Conservation (phyloP, 257 asterid genomes). For the Pogostemon cablin region DNA sequence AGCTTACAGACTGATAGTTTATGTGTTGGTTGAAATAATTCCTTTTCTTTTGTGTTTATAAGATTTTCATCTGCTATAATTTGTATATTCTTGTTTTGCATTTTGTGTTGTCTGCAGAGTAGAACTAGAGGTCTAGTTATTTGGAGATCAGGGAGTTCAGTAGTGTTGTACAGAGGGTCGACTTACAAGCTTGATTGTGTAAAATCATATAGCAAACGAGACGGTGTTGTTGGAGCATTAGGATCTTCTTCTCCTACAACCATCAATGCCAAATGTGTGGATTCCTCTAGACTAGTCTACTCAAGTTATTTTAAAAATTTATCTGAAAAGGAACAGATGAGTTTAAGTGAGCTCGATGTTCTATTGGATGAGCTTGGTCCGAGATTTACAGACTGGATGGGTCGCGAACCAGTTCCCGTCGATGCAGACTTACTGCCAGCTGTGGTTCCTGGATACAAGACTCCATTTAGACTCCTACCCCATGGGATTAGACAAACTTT, state of each 20-base stretch:
- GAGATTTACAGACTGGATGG: slow-evolving; percentile 84
- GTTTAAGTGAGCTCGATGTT: slow-evolving; percentile 59
- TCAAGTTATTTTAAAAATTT: slow-evolving; percentile 37
- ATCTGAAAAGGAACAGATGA: slow-evolving; percentile 58
- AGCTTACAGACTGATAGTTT: background rate
- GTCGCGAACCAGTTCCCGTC: slow-evolving; percentile 83
- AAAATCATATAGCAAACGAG: slow-evolving; percentile 54
- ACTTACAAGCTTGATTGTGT: slow-evolving; percentile 75
- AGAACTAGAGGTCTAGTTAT: slow-evolving; percentile 92
- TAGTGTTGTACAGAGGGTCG: slow-evolving; percentile 83
- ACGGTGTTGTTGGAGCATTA: slow-evolving; percentile 30
- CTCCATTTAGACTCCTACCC: slow-evolving; percentile 82
- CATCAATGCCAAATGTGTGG: slow-evolving; percentile 30
- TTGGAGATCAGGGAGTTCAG: slow-evolving; percentile 85
- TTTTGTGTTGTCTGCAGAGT: slow-evolving; percentile 57
- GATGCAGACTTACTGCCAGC: slow-evolving; percentile 91
- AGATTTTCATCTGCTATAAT: background rate
- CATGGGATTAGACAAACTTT: slow-evolving; percentile 55
- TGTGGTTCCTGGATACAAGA: slow-evolving; percentile 63
- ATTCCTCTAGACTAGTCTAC: slow-evolving; percentile 33
- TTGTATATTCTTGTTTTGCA: slow-evolving; percentile 30
- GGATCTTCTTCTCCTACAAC: slow-evolving; percentile 37
- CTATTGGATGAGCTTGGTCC: slow-evolving; percentile 82
- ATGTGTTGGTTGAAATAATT: background rate
- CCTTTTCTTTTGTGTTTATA: slow-evolving; percentile 7